Base-by-base conservation (phyloP, 352 stramenopile genomes). In the Phytophthora melonis region DNA sequence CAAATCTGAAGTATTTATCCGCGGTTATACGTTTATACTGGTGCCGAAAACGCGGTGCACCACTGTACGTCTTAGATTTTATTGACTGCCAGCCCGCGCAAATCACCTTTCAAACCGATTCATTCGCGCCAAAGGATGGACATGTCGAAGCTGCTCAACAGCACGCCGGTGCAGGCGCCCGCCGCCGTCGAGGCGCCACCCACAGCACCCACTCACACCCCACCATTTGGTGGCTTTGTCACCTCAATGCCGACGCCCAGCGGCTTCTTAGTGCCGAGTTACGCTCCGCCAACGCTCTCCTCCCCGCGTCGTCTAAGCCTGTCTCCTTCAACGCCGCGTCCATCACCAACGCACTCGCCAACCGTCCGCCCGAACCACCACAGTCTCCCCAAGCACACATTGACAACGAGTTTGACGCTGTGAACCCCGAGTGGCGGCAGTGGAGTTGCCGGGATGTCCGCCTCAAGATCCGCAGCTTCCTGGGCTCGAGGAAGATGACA, bases 401-500 rank as follows among this genome's bases (percentile, higher is more conserved):
- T 10, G 43, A 50, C 2, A 21, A 21, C 43, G 43, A 50, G 14
- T 50, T 50, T 7, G 18, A 50, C 18, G 43, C 43, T 50, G 43
- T 50, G 14, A 21, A n/a, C 14, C 43, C 43, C 5, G 43, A 50
- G 43, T 50, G 43, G 43, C 16, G 43, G 14, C 14, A 19, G 6
- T 50, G 43, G 43, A 50, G n/a, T 18, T 50, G 43, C 18, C 43
- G 43, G 18, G 43, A 50, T 7, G n/a, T 50, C 43, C 43, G 43
- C 7, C 43, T 50, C 43, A 50, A 50, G 16, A 50, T 50, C 18
- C 43, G 43, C 43, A 21, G 4, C 8, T 50, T 50, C 8, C 43
- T 88, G 19, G 72, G 70, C 16, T 58, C 66, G 23, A 88, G 81
- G 55, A 76, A 70, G 49, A 80, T 88, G 74, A 88, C 79, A 21